Percentiles rank a stretch among this genome's conserved stretches.
phyloP scores from a whole-genome alignment of 2,329 filamentous ascomycete species.

The Penicillium sclerotigenum region DNA sequence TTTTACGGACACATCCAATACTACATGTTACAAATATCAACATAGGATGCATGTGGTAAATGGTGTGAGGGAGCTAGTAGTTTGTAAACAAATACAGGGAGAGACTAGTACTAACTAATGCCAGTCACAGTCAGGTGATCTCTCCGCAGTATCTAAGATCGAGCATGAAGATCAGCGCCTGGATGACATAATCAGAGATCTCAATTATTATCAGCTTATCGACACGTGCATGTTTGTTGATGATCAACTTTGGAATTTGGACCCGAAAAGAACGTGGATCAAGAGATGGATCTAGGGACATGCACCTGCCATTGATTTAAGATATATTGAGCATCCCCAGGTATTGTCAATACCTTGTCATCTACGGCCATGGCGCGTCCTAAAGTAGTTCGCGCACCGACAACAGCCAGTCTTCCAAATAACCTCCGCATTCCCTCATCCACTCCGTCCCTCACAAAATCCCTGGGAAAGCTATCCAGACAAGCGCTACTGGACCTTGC shows the following conservation, averaged over 20 bases:
- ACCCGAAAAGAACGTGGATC: background rate
- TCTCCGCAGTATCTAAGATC: no score
- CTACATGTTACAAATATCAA: no score
- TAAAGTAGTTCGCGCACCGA: slow-evolving; percentile 55
- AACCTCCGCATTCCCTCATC: slow-evolving; percentile 64
- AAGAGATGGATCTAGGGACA: background rate
- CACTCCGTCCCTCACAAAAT: slow-evolving; percentile 63
- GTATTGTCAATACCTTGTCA: background rate
- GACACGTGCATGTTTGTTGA: slow-evolving; percentile 8
- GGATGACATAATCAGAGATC: background rate
- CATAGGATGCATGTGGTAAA: no score
- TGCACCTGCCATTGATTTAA: background rate
- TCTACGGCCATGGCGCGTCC: slow-evolving; percentile 30
- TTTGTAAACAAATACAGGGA: no score
- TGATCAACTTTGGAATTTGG: background rate
- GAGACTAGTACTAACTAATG: no score
- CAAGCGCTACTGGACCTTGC: slow-evolving; percentile 68
- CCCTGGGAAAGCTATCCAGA: slow-evolving; percentile 67
- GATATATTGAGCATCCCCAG: no score
- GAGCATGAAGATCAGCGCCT: no score
- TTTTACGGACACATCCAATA: no score
- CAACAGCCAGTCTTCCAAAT: slow-evolving; percentile 68
- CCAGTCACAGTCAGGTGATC: no score
- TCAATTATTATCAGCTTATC: background rate
- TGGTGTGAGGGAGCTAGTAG: no score